These are phyloP conservation scores for Tetraselmis chui DNA, from an alignment of 139 green algal genomes.

Conservation along the genomic window DNA sequence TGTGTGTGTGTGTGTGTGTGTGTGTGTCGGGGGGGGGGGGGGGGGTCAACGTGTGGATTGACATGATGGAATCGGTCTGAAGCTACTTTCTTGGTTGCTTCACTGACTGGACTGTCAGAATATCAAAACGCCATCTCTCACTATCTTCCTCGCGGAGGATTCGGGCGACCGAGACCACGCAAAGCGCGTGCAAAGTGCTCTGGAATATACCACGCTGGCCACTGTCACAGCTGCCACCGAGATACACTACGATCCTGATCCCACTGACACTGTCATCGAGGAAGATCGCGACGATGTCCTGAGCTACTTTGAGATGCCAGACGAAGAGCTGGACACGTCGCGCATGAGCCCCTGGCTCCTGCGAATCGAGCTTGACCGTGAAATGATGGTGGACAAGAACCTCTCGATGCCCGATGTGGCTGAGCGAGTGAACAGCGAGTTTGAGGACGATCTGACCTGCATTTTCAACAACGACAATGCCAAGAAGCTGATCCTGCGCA, in stretches of 20 bases:
- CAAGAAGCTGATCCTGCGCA: slow-evolving; percentile 82
- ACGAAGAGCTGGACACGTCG: slow-evolving; percentile 66
- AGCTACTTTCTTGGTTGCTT: too few relatives aligned
- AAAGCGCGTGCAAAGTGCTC: slow-evolving; percentile 83
- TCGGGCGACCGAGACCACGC: slow-evolving; percentile 65
- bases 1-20: too few relatives aligned
- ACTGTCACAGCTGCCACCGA: slow-evolving; percentile 67
- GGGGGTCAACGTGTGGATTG: too few relatives aligned
- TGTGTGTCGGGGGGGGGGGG: too few relatives aligned
- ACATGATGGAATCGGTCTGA: too few relatives aligned
- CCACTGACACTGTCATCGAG: slow-evolving; percentile 71
- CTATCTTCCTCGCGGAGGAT: slow-evolving; percentile 68
- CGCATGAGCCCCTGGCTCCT: slow-evolving; percentile 92
- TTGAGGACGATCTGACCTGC: slow-evolving; percentile 83
- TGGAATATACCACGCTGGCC: slow-evolving; percentile 95
- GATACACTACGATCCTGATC: slow-evolving; percentile 80
- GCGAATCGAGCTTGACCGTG: slow-evolving; percentile 84
- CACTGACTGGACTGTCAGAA: too few relatives aligned
- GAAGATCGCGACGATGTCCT: slow-evolving; percentile 84
- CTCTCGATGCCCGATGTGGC: slow-evolving; percentile 67
- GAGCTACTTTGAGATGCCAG: slow-evolving; percentile 79
- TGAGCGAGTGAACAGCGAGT: slow-evolving; percentile 73
- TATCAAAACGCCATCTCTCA: slow-evolving; percentile 95
- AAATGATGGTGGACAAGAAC: slow-evolving; percentile 95
- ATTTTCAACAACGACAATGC: slow-evolving; percentile 98